Percentiles rank a stretch among this genome's conserved stretches.
Conservation (phyloP, 2,329 filamentous ascomycete genomes). For the Fusarium luffae region DNA sequence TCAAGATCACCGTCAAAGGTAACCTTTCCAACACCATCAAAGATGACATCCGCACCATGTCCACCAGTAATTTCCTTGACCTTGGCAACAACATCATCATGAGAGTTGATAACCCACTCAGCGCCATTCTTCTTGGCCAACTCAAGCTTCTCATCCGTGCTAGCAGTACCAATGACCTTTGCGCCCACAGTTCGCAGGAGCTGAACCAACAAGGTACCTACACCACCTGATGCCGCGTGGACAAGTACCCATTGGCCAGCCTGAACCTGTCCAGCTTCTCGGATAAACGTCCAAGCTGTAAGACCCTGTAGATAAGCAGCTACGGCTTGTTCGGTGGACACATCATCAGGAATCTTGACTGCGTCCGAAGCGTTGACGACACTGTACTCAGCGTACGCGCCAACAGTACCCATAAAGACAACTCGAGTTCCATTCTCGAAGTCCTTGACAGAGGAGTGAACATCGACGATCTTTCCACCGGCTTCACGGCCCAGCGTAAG, state of each 20-base stretch:
- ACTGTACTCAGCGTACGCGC: conserved; percentile 68
- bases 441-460: conserved; percentile 64
- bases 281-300: conserved; percentile 82
- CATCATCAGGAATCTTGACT: conserved; percentile 70
- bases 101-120: conserved; percentile 76
- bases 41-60: conserved; percentile 79
- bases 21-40: conserved; percentile 85
- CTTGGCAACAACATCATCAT: conserved; percentile 66
- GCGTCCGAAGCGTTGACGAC: conserved; percentile 64
- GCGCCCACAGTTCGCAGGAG: conserved; percentile 78
- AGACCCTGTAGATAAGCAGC: conserved; percentile 83
- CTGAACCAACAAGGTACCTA: conserved; percentile 80
- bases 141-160: conserved; percentile 76
- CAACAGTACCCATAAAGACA: conserved; percentile 68
- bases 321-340: conserved; percentile 72
- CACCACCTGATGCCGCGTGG: conserved; percentile 87
- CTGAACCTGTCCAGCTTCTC: conserved; percentile 80
- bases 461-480: conserved; percentile 74
- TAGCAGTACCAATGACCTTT: conserved; percentile 82
- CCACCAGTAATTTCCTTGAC: conserved; percentile 78
- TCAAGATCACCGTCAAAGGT: conserved; percentile 86
- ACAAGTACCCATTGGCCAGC: conserved; percentile 84
- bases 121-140: conserved; percentile 78
- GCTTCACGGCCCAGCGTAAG: conserved; percentile 84
- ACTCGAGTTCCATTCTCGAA: conserved; percentile 76